Evolutionary conservation across 1,139 yeast genomes (phyloP), one percentile per base, ranked within the genome.

Genomic region (Pichia sp.): DNA sequence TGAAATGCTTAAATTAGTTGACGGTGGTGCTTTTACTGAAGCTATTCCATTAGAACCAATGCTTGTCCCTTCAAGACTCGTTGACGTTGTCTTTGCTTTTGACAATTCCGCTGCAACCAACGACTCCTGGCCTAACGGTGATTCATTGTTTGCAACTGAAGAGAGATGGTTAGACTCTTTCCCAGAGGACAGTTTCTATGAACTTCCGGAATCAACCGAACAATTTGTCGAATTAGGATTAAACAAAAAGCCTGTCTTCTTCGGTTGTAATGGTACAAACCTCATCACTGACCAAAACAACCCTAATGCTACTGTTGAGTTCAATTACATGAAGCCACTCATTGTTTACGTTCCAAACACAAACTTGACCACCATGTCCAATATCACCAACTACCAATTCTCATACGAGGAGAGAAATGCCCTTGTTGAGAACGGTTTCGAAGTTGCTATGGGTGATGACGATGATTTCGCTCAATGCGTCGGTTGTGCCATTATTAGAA

Each of bases 21-120:
- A 79, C 56, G 86, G 86, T 6, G 85, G 86, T 20, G 77, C 72
- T 53, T 81, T 74, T 53, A 67, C 65, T 2, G 85, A 79, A 50
- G 72, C 72, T 42, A 64, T 79, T 10, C 86, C 86, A 3, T 59
- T 76, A 28, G 69, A 76, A 43, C 79, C 85, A 5, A 62, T 77
- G 38, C 58, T 77, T 27, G 76, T 74, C 44, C 62, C 64, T 2
- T 56, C 63, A 8, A 61, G 86, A 48, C 56, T 59, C 23, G 54
- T 77, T 5, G 86, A 79, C 50, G 62, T 74, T 7, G 66, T 77
- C 5, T 66, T 77, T 50, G 77, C 79, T 0, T 68, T 73, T 40
- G 88, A 80, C 53, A 77, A 78, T 33, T 73, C 84, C 2, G 77
- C 76, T 20, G 81, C 78, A 49, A 74, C 87, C 0, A 59, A 62